A percentile compares a stretch with the other conserved stretches of the same genome.
Evolutionary conservation across 148 eudicot genomes (phyloP).

Genomic region (Simmondsia chinensis): DNA sequence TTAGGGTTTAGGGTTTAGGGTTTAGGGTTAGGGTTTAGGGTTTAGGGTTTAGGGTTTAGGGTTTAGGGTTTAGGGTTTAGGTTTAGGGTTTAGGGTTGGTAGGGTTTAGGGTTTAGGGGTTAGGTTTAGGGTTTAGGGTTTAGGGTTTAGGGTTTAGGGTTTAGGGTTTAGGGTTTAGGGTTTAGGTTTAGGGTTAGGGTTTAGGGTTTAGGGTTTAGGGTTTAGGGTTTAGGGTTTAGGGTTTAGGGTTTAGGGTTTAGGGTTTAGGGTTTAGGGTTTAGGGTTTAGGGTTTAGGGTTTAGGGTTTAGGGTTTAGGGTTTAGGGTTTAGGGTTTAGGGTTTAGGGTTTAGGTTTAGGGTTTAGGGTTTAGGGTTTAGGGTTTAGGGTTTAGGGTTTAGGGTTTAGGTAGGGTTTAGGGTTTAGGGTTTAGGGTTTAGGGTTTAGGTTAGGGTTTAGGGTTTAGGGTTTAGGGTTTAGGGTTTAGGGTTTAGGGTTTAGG

Average conservation of each 20-base stretch:
- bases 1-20: not conserved
- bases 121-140: conserved; percentile 9
- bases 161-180: conserved; percentile 8
- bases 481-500: conserved; percentile 5
- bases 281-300: conserved; percentile 15
- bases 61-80: not conserved
- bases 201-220: conserved; percentile 6
- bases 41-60: not conserved
- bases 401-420: not conserved
- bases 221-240: conserved; percentile 6
- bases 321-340: conserved; percentile 4
- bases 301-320: conserved; percentile 12
- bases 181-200: conserved; percentile 5
- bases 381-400: conserved; percentile 5
- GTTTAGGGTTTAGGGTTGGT: conserved; percentile 6
- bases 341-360: conserved; percentile 9
- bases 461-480: conserved; percentile 9
- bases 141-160: conserved; percentile 5
- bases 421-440: conserved; percentile 8
- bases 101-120: conserved; percentile 12
- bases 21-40: not conserved
- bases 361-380: conserved; percentile 10
- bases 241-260: conserved; percentile 6
- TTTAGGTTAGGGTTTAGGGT: conserved; percentile 6
- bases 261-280: conserved; percentile 13